phyloP scores from a whole-genome alignment of 306 rosid species.

The Arachis stenosperma region DNA sequence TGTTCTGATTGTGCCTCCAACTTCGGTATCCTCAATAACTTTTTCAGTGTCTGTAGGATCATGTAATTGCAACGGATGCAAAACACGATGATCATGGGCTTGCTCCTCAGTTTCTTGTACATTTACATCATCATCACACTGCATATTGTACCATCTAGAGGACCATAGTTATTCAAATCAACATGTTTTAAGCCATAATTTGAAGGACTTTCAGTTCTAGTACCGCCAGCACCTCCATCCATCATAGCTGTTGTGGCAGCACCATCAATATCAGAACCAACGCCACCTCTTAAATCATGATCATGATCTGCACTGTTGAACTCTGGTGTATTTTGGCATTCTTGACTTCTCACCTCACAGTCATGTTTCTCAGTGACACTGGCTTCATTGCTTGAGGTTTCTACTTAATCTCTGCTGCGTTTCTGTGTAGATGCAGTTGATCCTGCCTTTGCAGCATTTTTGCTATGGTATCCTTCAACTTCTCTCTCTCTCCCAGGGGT shows the following conservation, averaged over 20 bases:
- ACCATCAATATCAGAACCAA: constrained; percentile 78
- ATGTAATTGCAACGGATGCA: constrained; percentile 53
- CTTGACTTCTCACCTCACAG: constrained; percentile 70
- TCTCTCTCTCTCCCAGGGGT: constrained; percentile 44
- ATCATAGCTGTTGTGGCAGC: background rate
- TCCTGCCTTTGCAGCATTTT: constrained; percentile 38
- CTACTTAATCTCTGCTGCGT: constrained; percentile 45
- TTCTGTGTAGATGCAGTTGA: constrained; percentile 58
- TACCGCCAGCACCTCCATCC: constrained; percentile 66
- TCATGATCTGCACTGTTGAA: constrained; percentile 69
- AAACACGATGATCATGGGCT: constrained; percentile 48
- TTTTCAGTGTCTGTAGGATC: constrained; percentile 50
- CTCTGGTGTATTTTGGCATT: constrained; percentile 75
- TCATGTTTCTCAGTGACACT: constrained; percentile 85
- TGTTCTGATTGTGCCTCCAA: constrained; percentile 62
- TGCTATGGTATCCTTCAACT: background rate
- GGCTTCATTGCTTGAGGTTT: constrained; percentile 69
- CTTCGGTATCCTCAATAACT: constrained; percentile 64
- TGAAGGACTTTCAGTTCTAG: constrained; percentile 81
- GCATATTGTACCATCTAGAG: constrained; percentile 67
- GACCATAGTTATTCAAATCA: constrained; percentile 55
- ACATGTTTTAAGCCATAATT: constrained; percentile 50
- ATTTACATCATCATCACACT: constrained; percentile 66
- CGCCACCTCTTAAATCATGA: constrained; percentile 59
- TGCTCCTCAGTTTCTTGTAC: constrained; percentile 66